Conservation (phyloP, 2,329 filamentous ascomycete species). For the Thelonectria discophora region DNA sequence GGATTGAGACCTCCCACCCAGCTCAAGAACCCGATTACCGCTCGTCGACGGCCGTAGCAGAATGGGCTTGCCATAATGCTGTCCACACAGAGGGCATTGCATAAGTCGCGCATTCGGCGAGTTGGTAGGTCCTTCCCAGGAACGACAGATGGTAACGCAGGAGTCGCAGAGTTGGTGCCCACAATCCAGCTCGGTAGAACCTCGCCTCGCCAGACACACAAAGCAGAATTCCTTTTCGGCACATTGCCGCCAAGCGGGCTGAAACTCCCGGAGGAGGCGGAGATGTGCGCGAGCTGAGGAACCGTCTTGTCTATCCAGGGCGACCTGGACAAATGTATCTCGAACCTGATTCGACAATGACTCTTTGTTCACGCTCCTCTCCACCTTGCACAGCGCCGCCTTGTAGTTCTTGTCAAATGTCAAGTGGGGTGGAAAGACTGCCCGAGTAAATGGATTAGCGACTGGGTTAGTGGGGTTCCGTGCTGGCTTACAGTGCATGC, state of each 20-base stretch:
- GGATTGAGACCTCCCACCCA: not conserved
- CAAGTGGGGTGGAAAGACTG: not conserved
- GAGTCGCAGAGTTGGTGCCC: not conserved
- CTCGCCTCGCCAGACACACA: not conserved
- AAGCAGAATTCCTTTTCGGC: not conserved
- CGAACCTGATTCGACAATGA: not conserved
- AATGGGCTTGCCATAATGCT: not conserved
- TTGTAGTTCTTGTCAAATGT: constrained; percentile 7
- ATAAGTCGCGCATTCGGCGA: not conserved
- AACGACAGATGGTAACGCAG: not conserved
- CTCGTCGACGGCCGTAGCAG: not conserved
- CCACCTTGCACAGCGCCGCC: not conserved
- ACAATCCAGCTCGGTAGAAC: not conserved
- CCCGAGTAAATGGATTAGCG: not conserved
- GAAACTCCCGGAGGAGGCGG: not conserved
- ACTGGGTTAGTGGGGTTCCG: not conserved
- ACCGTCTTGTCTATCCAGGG: not conserved
- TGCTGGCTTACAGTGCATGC: not conserved
- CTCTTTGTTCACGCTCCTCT: not conserved
- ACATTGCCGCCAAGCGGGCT: not conserved
- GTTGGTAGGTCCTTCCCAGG: not conserved
- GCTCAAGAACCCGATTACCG: not conserved
- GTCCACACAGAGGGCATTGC: not conserved
- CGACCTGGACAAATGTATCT: not conserved
- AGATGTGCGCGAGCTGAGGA: not conserved